These are phyloP conservation scores for Talaromyces proteolyticus DNA, from an alignment of 495 filamentous ascomycete species.

Conservation along the genomic window DNA sequence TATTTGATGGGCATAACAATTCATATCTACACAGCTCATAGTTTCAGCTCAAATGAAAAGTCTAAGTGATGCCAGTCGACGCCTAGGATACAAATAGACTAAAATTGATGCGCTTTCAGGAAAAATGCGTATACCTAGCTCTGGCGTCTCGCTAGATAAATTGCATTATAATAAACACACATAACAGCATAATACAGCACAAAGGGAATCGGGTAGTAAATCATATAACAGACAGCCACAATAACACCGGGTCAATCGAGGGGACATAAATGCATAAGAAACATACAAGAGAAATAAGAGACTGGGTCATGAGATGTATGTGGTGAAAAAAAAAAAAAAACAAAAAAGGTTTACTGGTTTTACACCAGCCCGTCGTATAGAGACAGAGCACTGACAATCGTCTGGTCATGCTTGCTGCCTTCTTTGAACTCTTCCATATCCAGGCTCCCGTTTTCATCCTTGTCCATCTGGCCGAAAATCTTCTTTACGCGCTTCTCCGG, in stretches of 20 bases:
- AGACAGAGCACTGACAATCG: conserved; percentile 95
- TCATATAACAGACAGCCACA: conserved; percentile 7
- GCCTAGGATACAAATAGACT: too few relatives aligned
- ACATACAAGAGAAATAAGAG: neutral
- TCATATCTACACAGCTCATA: too few relatives aligned
- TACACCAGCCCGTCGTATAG: conserved; percentile 94
- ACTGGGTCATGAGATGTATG: neutral
- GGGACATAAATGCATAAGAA: neutral
- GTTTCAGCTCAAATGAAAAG: too few relatives aligned
- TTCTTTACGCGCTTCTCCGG: conserved; percentile 97
- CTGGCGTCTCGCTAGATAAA: too few relatives aligned
- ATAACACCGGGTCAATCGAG: conserved; percentile 2
- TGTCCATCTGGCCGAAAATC: conserved; percentile 99
- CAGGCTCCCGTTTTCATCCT: conserved; percentile 92
- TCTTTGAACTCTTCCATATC: conserved; percentile 98
- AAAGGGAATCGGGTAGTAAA: conserved; percentile 1
- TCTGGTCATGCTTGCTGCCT: conserved; percentile 96
- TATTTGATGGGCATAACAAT: too few relatives aligned
- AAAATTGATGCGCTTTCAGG: too few relatives aligned
- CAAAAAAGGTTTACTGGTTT: conserved; percentile 7
- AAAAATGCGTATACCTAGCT: too few relatives aligned
- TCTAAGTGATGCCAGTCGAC: too few relatives aligned
- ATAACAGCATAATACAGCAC: neutral
- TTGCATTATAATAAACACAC: neutral
- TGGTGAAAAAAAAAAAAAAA: neutral